Conservation (phyloP, 352 stramenopile species). For the Phytophthora citrophthora region DNA sequence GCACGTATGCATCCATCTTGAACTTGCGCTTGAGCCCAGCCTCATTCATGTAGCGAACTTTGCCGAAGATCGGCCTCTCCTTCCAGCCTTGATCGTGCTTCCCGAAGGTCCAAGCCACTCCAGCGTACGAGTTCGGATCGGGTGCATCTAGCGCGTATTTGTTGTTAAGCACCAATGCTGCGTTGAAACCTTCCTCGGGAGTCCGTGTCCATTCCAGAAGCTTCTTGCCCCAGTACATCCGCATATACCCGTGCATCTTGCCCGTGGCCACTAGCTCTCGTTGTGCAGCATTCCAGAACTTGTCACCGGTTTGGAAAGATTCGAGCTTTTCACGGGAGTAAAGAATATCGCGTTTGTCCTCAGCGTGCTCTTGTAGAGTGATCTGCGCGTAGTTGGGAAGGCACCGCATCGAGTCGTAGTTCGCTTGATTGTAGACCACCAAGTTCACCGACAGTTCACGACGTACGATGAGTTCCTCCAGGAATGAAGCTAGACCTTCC, state of each 20-base stretch:
- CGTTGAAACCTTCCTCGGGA: slow-evolving; percentile 91
- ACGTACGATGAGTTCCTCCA: slow-evolving; percentile 98
- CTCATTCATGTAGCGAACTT: slow-evolving; percentile 99
- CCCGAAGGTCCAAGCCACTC: slow-evolving; percentile 85
- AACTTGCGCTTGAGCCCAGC: slow-evolving; percentile 98
- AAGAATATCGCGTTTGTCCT: slow-evolving; percentile 87
- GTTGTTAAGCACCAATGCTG: slow-evolving; percentile 97
- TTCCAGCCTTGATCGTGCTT: slow-evolving; percentile 98
- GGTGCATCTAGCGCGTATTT: slow-evolving; percentile 97
- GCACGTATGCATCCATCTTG: slow-evolving; percentile 90
- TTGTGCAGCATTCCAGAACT: slow-evolving; percentile 99
- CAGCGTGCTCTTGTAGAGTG: slow-evolving; percentile 91
- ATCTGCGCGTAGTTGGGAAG: slow-evolving; percentile 92
- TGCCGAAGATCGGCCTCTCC: slow-evolving; percentile 97
- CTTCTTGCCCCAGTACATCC: slow-evolving; percentile 99
- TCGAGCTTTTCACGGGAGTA: slow-evolving; percentile 95
- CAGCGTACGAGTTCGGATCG: slow-evolving; percentile 95
- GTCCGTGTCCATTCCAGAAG: slow-evolving; percentile 97
- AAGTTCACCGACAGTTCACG: slow-evolving; percentile 98
- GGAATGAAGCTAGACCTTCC: slow-evolving; percentile 90
- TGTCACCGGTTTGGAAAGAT: slow-evolving; percentile 92
- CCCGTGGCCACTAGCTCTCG: slow-evolving; percentile 94
- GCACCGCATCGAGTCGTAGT: slow-evolving; percentile 96
- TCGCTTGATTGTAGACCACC: slow-evolving; percentile 95
- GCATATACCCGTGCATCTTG: slow-evolving; percentile 93